Evolutionary conservation across 2,329 filamentous ascomycete genomes (phyloP), one percentile per base, ranked within the genome.

Genomic region (Penicillium verrucosum): DNA sequence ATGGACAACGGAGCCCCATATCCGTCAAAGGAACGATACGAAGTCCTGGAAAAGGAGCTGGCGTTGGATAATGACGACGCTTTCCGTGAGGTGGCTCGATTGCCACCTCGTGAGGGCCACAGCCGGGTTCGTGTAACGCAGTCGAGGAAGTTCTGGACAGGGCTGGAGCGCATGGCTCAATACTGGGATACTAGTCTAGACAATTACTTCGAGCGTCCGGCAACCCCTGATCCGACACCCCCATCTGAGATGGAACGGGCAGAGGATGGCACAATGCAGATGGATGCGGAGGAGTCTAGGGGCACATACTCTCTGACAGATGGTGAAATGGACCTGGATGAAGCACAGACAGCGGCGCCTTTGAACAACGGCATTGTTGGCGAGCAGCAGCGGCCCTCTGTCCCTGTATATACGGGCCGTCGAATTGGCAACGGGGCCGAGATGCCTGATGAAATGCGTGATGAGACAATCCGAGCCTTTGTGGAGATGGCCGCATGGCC

Each of bases 111-210:
- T 25, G 73, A 77, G 29, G 77, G 77, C 5, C 75, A 75, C 14
- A 70, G 75, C 52, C 77, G 79, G 18, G 74, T 82, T 5, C 77
- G 81, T 16, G 64, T 87, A 43, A 78, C 80, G 0, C 80, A 85
- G 61, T 79, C 82, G 57, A 77, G 84, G 51, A 84, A 82, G 54
- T 87, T 87, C 69, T 87, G 81, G 80, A 77, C 79, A 50, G 80
- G 78, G 2, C 73, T 87, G 51, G 82, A 86, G 61, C 79, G 78
- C 36, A 78, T 87, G 78, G 76, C 82, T 16, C 81, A 83, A 60
- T 87, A 85, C 65, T 87, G 85, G 84, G 85, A 87, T 65, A 77
- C 75, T 38, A 84, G 80, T 57, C 66, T 81, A 46, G 85, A 87
- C 62, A 71, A 84, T 30, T 85, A 85, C 67, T 78, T 78, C 56